Evolutionary conservation across 331 rosid genomes (phyloP).

Genomic region (Acacia concinna): DNA sequence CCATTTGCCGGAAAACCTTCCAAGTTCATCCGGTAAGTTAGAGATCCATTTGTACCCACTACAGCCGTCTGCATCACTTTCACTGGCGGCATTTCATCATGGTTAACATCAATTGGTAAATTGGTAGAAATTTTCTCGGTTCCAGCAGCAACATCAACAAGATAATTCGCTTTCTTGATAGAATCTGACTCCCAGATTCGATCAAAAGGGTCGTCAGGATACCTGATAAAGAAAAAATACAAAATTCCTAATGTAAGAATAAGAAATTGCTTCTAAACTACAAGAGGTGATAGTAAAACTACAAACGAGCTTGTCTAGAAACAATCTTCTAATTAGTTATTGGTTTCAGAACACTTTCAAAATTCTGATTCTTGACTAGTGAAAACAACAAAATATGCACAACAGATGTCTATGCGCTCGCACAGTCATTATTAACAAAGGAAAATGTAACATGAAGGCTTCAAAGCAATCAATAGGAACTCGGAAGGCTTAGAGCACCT

Average conservation of each 20-base stretch:
- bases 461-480: conserved; percentile 15
- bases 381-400: conserved; percentile 6
- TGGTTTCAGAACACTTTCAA: not conserved
- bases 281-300: conserved; percentile 10
- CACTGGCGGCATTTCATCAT: conserved; percentile 71
- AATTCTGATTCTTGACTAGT: not conserved
- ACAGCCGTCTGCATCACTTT: conserved; percentile 99
- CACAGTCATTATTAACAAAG: not conserved
- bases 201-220: conserved; percentile 94
- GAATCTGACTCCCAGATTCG: conserved; percentile 94
- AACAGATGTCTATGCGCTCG: not conserved
- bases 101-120: conserved; percentile 60
- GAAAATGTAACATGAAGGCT: conserved; percentile 13
- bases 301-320: not conserved
- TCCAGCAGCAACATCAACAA: conserved; percentile 90
- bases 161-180: conserved; percentile 86
- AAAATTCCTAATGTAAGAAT: not conserved
- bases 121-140: conserved; percentile 76
- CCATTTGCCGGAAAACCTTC: conserved; percentile 88
- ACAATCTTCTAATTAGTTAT: not conserved
- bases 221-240: conserved; percentile 49
- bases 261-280: conserved; percentile 14
- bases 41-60: conserved; percentile 80
- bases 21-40: conserved; percentile 86
- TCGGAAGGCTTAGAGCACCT: conserved; percentile 46